Percentiles rank a stretch among this genome's conserved stretches.
Conservation (phyloP, 495 filamentous ascomycete species). For the Trypethelium eluteriae region DNA sequence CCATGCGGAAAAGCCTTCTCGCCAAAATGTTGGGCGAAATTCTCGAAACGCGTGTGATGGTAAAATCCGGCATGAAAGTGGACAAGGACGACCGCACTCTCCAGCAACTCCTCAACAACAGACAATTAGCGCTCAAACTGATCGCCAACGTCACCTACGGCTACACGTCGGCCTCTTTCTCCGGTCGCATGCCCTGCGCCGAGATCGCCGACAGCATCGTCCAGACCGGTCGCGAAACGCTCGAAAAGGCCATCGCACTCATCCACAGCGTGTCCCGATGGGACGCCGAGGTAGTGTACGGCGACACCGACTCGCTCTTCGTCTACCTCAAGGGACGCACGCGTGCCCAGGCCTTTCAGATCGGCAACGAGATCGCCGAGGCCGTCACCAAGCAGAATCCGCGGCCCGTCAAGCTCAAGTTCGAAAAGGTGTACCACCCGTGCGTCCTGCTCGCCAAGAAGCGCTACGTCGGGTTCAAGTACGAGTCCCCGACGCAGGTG, state of each 20-base stretch:
- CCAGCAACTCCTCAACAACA: constrained; percentile 83
- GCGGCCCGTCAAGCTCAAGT: constrained; percentile 88
- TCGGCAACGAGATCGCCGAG: constrained; percentile 88
- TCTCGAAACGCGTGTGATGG: constrained; percentile 94
- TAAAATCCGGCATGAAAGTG: constrained; percentile 92
- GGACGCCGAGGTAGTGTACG: constrained; percentile 95
- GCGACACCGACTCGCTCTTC: constrained; percentile 96
- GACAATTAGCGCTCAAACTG: constrained; percentile 91
- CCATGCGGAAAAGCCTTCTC: constrained; percentile 79
- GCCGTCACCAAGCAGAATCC: constrained; percentile 86
- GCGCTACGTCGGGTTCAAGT: constrained; percentile 96
- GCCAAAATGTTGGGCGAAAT: constrained; percentile 97
- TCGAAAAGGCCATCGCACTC: constrained; percentile 86
- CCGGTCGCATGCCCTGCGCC: constrained; percentile 92
- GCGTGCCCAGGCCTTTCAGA: constrained; percentile 78
- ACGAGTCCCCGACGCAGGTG: constrained; percentile 67
- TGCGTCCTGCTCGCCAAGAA: constrained; percentile 94
- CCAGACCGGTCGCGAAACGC: constrained; percentile 85
- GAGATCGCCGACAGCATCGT: constrained; percentile 99
- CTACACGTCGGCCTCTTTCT: constrained; percentile 92
- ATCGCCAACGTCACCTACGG: constrained; percentile 98
- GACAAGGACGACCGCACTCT: constrained; percentile 84
- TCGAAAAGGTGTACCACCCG: constrained; percentile 96
- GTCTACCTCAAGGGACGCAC: constrained; percentile 82
- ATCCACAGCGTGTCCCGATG: constrained; percentile 82